Percentiles rank a stretch among this genome's conserved stretches.
Conservation (phyloP, 169 alveolate species). For the Plasmodium adleri region DNA sequence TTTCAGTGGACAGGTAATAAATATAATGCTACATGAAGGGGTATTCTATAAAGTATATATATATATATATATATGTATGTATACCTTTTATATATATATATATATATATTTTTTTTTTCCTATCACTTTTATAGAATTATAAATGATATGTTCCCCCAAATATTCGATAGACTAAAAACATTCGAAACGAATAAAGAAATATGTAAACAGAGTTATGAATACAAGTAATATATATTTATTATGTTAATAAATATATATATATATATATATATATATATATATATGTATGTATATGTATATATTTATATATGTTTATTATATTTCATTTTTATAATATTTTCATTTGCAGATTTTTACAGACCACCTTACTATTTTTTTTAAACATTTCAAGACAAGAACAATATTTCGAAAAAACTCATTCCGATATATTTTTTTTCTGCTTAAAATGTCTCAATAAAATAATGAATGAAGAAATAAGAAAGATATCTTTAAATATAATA, state of each 20-base stretch:
- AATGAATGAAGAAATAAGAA: constrained; percentile 36
- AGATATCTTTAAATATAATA: constrained; percentile 26
- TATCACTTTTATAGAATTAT: constrained; percentile 16
- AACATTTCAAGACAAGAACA: constrained; percentile 46
- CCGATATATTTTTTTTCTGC: not conserved
- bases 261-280: not conserved
- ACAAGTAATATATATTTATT: constrained; percentile 18
- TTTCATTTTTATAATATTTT: not conserved
- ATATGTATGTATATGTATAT: not conserved
- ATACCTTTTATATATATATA: not conserved
- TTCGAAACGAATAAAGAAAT: constrained; percentile 21
- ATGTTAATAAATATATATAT: not conserved
- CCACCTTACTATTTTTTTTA: constrained; percentile 16
- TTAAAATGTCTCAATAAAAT: constrained; percentile 12
- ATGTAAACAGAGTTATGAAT: constrained; percentile 21
- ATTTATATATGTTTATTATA: too few relatives aligned
- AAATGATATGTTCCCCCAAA: constrained; percentile 20
- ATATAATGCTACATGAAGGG: not conserved
- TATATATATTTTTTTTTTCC: not conserved
- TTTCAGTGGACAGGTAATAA: constrained; percentile 16
- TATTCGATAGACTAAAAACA: constrained; percentile 8
- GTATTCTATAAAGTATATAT: not conserved
- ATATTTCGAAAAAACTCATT: constrained; percentile 27
- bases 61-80: not conserved
- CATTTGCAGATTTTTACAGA: constrained; percentile 24